These are phyloP conservation scores for Herpetospermum pedunculosum DNA, from an alignment of 306 rosid species.

Conservation along the genomic window DNA sequence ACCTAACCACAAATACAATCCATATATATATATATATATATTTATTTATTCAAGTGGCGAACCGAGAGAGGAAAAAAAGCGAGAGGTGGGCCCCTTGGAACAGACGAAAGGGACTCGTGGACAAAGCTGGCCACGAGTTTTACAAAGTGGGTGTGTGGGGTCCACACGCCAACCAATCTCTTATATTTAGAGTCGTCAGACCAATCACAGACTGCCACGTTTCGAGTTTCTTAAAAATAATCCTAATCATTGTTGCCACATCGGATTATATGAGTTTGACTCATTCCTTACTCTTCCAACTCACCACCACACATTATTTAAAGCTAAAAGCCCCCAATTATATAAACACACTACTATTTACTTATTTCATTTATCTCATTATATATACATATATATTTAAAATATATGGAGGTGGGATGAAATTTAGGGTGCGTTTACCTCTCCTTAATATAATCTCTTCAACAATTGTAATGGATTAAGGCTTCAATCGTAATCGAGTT, in stretches of 20 bases:
- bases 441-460: too few species aligned
- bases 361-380: background rate
- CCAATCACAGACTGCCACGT: background rate
- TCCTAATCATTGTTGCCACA: slow-evolving; percentile 1
- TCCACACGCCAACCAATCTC: background rate
- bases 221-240: background rate
- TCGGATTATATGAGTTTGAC: background rate
- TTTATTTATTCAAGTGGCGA: background rate
- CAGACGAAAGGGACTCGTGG: background rate
- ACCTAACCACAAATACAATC: background rate
- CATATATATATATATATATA: background rate
- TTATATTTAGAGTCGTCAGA: background rate
- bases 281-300: background rate
- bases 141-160: slow-evolving; percentile 4
- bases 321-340: background rate
- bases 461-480: too few species aligned
- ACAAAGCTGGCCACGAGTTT: slow-evolving; percentile 11
- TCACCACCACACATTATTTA: background rate
- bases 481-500: too few species aligned
- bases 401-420: too few species aligned
- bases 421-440: too few species aligned
- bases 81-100: background rate
- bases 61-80: background rate
- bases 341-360: background rate
- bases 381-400: too few species aligned